Conservation (phyloP, 2,329 filamentous ascomycete species). For the Aureobasidium pullulans region DNA sequence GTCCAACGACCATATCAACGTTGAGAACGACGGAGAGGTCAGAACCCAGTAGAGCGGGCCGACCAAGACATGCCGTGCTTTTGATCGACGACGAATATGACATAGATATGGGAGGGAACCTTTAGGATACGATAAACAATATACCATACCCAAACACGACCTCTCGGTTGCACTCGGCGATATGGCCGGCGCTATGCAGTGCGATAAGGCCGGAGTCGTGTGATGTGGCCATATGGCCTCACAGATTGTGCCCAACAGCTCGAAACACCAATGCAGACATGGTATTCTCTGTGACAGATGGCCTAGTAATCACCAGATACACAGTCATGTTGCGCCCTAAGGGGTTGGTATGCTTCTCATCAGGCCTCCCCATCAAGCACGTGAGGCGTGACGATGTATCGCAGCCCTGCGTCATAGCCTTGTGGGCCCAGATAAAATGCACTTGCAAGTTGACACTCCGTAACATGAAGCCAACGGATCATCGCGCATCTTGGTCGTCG, state of each 20-base stretch:
- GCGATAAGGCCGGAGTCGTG: neutral
- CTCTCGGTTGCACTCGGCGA: neutral
- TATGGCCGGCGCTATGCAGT: neutral
- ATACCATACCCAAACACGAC: neutral
- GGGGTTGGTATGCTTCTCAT: neutral
- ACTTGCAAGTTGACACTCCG: neutral
- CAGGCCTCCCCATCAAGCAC: neutral
- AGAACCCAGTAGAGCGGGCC: conserved; percentile 53
- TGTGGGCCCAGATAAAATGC: neutral
- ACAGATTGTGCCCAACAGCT: neutral
- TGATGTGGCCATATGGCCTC: conserved; percentile 7
- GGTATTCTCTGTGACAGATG: neutral
- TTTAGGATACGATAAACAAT: neutral
- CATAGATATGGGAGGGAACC: conserved; percentile 3
- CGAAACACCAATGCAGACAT: neutral
- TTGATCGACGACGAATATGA: neutral
- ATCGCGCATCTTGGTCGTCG: neutral
- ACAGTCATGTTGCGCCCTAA: neutral
- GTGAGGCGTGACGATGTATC: neutral
- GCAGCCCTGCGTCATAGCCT: conserved; percentile 1
- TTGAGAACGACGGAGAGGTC: conserved; percentile 68
- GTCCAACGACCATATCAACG: conserved; percentile 64
- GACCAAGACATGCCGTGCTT: neutral
- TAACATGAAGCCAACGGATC: neutral
- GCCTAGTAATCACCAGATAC: neutral